Base-by-base conservation (phyloP, 495 filamentous ascomycete genomes). In the Talaromyces proteolyticus region DNA sequence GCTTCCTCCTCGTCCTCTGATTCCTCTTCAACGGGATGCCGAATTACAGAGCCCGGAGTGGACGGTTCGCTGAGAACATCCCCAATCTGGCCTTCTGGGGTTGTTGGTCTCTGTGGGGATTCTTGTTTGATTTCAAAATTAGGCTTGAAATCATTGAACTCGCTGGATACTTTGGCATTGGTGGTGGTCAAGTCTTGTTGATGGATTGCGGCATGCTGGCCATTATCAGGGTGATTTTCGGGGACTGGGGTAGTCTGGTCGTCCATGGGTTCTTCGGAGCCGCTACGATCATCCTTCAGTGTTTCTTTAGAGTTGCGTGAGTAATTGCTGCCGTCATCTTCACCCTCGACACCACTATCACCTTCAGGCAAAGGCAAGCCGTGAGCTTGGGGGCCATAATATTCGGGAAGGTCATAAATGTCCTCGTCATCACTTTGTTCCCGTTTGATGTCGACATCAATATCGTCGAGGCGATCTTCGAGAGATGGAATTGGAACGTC, bases 11-110 rank as follows among this genome's bases (percentile, higher is more conserved):
- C 26, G 20, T 59, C 60, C 4, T 62, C 65, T 22, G 34, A 57
- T 47, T 44, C 42, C 4, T 55, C 66, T 29, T 70, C 66, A 19
- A 74, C 57, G 17, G 88, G 80, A 55, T 88, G 88, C 50, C 89
- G 87, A 54, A 96, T 94, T 21, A 96, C 91, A n/a, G 93, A 96
- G 23, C 93, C 89, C 8, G 90, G 89, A 3, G 92, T 95, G 29
- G 87, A 84, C 2, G 87, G 86, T 45, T 88, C 83, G 40, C 80
- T 72, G 25, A 76, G 76, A 2, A 73, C 62, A 20, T 70, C 63
- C 23, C 72, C 64, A 21, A 72, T 61, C 29, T 80, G 64, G 42
- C 75, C 74, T 47, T 85, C 77, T 3, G 88, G 87, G 2, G 87
- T 91, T 17, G 66, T 59, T 5, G 87, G 82, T 4, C 86, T 79